Base-by-base conservation (phyloP, 805 yeast genomes). In the Wickerhamiella cacticola region DNA sequence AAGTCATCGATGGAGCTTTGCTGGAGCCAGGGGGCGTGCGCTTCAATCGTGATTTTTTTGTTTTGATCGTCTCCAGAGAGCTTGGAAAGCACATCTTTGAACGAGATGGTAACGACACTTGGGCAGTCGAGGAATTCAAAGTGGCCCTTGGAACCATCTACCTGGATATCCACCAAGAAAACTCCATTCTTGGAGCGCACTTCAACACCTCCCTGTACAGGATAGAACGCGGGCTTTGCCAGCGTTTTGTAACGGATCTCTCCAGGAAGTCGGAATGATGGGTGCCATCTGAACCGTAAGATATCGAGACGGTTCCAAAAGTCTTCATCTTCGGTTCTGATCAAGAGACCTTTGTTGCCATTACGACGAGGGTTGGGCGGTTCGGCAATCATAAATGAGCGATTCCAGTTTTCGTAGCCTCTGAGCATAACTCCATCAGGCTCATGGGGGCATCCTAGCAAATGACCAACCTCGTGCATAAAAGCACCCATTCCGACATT, bases 401-500 rank as follows among this genome's bases (percentile, higher is more conserved):
- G 71, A 62, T 87, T 82, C 71, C 86, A 75, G 50, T 80, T 76
- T 18, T 79, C 70, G 60, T 88, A 92, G 50, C 82, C 95, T 50
- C 96, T 71, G 33, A 86, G 65, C 97, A 89, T 92, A 23, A 89
- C 82, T 16, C 97, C 97, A 54, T 72, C 68, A 12, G 79, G 82
- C 63, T 87, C 92, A 64, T 89, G 97, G 0, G 97, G 96, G 53
- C 89, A 82, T 0, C 96, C 95, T 36, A 89, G 68, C 23, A 77
- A 67, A 62, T 89, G 97, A 1, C 98, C 97, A 45, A 89, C 80
- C 61, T 89, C 97, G 63, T 89, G 97, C 81, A 88, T 72, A 56
- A 87, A 88, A 0, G 97, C 96, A 40, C 98, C 97, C 56, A 84
- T 60, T 1, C 96, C 84, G 31, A 89, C 74, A 51, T 82, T 81